Conservation (phyloP, 192 early-diverging fungal genomes). For the Coemansia sp. region DNA sequence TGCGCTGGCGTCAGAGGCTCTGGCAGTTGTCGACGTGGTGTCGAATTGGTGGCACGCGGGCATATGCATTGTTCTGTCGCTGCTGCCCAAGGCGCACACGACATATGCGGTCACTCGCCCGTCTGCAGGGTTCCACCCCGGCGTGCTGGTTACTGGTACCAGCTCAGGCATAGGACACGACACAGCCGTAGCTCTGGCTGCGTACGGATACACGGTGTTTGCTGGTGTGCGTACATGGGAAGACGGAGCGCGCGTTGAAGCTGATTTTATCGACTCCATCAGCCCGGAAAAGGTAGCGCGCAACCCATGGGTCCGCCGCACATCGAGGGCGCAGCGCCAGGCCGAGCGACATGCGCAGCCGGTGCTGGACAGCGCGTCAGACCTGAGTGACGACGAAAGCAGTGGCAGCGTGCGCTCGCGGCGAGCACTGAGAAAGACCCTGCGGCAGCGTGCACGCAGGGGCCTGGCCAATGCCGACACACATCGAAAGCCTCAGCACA, state of each 20-base stretch:
- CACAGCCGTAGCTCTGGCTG: constrained; percentile 49
- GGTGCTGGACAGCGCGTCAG: not conserved
- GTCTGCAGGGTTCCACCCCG: constrained; percentile 34
- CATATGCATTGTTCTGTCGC: constrained; percentile 40
- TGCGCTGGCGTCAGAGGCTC: constrained; percentile 27
- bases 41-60: constrained; percentile 51
- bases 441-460: too few relatives aligned
- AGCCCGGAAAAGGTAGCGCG: constrained; percentile 15
- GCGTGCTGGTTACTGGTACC: constrained; percentile 54
- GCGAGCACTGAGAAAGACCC: too few relatives aligned
- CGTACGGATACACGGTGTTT: constrained; percentile 55
- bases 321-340: not conserved
- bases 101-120: constrained; percentile 37
- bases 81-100: constrained; percentile 50
- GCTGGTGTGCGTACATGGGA: constrained; percentile 55
- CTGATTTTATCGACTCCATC: constrained; percentile 32
- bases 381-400: constrained; percentile 7
- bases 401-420: not conserved
- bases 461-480: not conserved
- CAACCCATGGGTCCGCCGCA: constrained; percentile 26
- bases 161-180: constrained; percentile 58
- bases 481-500: not conserved
- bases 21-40: constrained; percentile 41
- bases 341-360: not conserved
- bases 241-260: constrained; percentile 49